Base-by-base conservation (phyloP, 768 basidiomycete genomes). In the Leucocoprinus leucothites region DNA sequence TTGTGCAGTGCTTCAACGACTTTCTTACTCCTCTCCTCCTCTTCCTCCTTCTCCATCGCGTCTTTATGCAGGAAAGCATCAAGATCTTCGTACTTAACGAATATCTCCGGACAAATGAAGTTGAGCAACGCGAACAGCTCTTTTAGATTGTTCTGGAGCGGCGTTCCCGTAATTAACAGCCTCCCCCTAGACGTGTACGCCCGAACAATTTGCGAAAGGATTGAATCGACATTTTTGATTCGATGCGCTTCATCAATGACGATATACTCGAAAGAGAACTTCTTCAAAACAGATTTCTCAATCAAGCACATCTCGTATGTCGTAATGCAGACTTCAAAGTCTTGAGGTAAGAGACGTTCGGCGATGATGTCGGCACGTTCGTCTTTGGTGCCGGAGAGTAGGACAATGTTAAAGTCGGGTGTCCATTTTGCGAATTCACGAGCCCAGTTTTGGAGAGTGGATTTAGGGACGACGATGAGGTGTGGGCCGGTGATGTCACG, bases 161-260 rank as follows among this genome's bases (percentile, higher is more conserved):
- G 96, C 3, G 96, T 99, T 16, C 95, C 97, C 2, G 96, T 99
- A 62, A 99, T 98, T 51, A 99, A 79, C 53, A 99, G 73, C 40
- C 97, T 79, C 0, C 94, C 95, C 26, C 95, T 83, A 41, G 89
- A 91, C 63, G 83, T 81, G 72, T 98, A 98, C 2, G 89, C 76
- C 47, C 96, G 84, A 46, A 98, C 93, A 64, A 99, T 98, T 71
- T 97, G 93, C 14, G 87, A 87, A 14, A 99, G 81, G 63, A 98
- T 88, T 11, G 93, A 96, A 68, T 98, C 93, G 61, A 96, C 94
- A 67, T 98, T 98, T 76, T 98, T 98, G 81, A 99, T 99, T 21
- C 97, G 89, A 66, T 99, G 96, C 0, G 96, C 96, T 72, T 99
- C 96, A 72, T 99, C 96, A 64, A 99, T 98, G 60, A 90, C 84